Evolutionary conservation across 1,284 basidiomycete species (phyloP).

Genomic region (Xerocomus amazonicus): DNA sequence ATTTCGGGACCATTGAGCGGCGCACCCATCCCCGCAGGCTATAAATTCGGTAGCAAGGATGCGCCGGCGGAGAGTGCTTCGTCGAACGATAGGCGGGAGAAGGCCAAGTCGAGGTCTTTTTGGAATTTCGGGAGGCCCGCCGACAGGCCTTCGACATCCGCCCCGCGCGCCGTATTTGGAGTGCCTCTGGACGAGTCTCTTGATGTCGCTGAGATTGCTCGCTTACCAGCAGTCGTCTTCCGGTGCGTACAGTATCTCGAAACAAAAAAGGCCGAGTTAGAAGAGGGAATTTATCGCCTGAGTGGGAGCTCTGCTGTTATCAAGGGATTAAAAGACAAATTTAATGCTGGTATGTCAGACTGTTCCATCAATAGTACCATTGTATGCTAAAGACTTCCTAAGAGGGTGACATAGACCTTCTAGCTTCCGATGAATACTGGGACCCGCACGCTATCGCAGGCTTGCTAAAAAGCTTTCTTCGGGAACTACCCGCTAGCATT

Average conservation of each 20-base stretch:
- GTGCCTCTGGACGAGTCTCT: constrained; percentile 86
- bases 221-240: constrained; percentile 92
- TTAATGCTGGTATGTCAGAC: constrained; percentile 70
- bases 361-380: constrained; percentile 4
- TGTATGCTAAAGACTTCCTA: constrained; percentile 14
- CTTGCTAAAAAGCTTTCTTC: constrained; percentile 84
- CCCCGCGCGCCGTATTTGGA: constrained; percentile 82
- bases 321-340: constrained; percentile 89
- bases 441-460: constrained; percentile 95
- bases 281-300: constrained; percentile 97
- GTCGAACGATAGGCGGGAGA: constrained; percentile 70
- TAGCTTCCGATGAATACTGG: constrained; percentile 85
- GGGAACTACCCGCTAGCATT: constrained; percentile 87
- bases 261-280: constrained; percentile 86
- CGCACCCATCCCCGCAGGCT: constrained; percentile 80
- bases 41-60: constrained; percentile 81
- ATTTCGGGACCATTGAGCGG: constrained; percentile 90
- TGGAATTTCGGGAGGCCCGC: constrained; percentile 76
- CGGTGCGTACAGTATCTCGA: constrained; percentile 90
- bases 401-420: constrained; percentile 91
- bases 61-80: constrained; percentile 43
- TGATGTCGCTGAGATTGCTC: constrained; percentile 83
- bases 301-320: constrained; percentile 93
- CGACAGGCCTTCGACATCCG: constrained; percentile 41
- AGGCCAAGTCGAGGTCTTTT: constrained; percentile 86